phyloP scores from a whole-genome alignment of 2,329 filamentous ascomycete genomes.

The Aspergillus udagawae region DNA sequence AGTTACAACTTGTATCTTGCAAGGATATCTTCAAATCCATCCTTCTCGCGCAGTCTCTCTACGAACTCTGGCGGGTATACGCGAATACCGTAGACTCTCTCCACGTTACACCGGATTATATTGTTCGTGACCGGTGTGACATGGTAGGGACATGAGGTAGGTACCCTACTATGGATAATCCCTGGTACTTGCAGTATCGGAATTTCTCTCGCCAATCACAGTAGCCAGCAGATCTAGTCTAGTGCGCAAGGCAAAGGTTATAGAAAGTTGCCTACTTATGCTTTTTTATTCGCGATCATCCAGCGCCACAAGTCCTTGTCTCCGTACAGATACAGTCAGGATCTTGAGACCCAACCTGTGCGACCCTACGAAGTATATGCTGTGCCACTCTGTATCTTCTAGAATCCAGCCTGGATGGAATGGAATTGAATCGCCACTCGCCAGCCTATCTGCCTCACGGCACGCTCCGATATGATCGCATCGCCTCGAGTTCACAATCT shows the following conservation, averaged over 20 bases:
- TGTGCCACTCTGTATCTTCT: not conserved
- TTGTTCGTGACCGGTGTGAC: not conserved
- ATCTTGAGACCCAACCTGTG: not conserved
- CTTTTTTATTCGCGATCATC: no score
- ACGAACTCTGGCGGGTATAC: not conserved
- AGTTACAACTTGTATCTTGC: no score
- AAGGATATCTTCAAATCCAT: no score
- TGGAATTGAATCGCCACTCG: no score
- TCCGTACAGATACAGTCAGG: not conserved
- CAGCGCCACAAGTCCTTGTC: not conserved
- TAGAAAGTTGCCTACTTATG: no score
- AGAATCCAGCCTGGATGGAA: not conserved
- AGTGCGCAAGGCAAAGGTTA: not conserved
- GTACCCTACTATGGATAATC: not conserved
- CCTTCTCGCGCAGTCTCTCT: no score
- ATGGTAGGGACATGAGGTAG: not conserved
- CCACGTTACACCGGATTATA: not conserved
- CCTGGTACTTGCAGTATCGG: not conserved
- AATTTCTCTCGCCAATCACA: not conserved
- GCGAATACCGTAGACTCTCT: not conserved
- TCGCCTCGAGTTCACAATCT: not conserved
- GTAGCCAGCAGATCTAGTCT: not conserved
- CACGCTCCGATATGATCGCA: not conserved
- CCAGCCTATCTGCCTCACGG: not conserved
- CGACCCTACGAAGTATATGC: not conserved